Evolutionary conservation across 2,329 filamentous ascomycete species (phyloP).

Genomic region (Corynespora cassiicola): DNA sequence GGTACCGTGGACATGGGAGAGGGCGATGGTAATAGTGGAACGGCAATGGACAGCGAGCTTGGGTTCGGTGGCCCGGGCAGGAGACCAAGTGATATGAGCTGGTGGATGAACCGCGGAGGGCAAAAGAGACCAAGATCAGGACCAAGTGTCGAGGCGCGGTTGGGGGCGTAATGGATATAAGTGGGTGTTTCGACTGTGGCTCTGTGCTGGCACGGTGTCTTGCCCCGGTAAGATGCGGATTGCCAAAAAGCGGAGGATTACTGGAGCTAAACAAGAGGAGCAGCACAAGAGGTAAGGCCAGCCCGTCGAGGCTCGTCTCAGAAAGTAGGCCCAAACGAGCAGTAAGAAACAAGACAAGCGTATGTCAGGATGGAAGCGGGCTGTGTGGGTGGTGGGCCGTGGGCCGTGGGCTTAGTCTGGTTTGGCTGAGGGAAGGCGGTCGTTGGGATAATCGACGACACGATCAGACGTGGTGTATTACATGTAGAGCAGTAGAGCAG

Average conservation of each 20-base stretch:
- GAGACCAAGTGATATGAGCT: slow-evolving; percentile 9
- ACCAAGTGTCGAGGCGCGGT: not conserved
- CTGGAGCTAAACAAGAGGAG: slow-evolving; percentile 11
- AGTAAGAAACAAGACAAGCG: slow-evolving; percentile 26
- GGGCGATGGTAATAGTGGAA: slow-evolving; percentile 5
- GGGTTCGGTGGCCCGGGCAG: not conserved
- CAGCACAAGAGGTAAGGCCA: slow-evolving; percentile 14
- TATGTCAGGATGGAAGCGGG: too few species aligned
- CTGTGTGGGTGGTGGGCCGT: too few species aligned
- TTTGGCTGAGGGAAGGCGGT: slow-evolving; percentile 22
- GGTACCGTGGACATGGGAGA: slow-evolving; percentile 11
- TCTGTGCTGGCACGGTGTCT: slow-evolving; percentile 11
- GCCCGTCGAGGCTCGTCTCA: slow-evolving; percentile 20
- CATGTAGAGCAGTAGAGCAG: slow-evolving; percentile 16
- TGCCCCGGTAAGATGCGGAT: slow-evolving; percentile 10
- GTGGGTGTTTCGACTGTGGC: slow-evolving; percentile 9
- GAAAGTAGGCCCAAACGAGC: slow-evolving; percentile 3
- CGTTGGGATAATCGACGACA: slow-evolving; percentile 17
- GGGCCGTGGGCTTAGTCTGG: slow-evolving; percentile 33
- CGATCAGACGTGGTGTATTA: slow-evolving; percentile 20
- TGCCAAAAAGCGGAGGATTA: slow-evolving; percentile 10
- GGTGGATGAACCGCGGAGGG: slow-evolving; percentile 16
- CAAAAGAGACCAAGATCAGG: slow-evolving; percentile 6
- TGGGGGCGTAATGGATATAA: slow-evolving; percentile 13
- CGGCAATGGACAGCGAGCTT: slow-evolving; percentile 6